Evolutionary conservation across 2,329 filamentous ascomycete genomes (phyloP).

Genomic region (Diplocarpon rosae): DNA sequence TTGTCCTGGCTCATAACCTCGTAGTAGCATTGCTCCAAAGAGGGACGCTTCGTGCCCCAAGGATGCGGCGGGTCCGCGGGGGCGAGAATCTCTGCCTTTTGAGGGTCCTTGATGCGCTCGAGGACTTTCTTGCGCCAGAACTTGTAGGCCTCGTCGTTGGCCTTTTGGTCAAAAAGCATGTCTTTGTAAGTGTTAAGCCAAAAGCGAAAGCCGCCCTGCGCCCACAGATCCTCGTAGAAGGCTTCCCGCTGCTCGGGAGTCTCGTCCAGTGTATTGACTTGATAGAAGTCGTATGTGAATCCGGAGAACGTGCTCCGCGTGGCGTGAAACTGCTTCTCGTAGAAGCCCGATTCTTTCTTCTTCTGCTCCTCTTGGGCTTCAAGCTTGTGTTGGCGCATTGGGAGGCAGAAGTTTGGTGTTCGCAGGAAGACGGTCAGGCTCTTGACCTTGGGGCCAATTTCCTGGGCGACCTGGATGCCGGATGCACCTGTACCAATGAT

Average conservation of each 20-base stretch:
- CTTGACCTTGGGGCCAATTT: constrained; percentile 29
- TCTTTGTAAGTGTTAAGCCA: constrained; percentile 38
- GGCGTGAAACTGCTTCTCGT: constrained; percentile 33
- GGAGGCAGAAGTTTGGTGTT: constrained; percentile 46
- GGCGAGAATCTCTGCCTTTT: constrained; percentile 34
- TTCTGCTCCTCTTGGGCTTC: constrained; percentile 33
- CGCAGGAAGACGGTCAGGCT: constrained; percentile 41
- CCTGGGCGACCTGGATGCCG: constrained; percentile 21
- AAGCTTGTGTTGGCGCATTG: constrained; percentile 41
- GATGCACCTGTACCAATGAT: constrained; percentile 38
- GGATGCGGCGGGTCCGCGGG: constrained; percentile 34
- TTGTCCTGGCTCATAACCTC: constrained; percentile 36
- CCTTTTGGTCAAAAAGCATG: constrained; percentile 30
- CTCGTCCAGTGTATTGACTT: constrained; percentile 35
- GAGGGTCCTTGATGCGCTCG: constrained; percentile 34
- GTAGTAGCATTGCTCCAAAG: constrained; percentile 38
- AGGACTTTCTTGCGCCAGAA: constrained; percentile 38
- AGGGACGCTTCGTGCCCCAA: constrained; percentile 36
- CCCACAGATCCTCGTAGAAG: constrained; percentile 35
- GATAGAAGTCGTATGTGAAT: constrained; percentile 38
- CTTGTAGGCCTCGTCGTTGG: constrained; percentile 35
- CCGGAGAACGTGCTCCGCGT: constrained; percentile 38
- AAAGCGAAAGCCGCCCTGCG: constrained; percentile 36
- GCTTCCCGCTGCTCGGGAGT: constrained; percentile 33
- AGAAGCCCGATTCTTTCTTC: constrained; percentile 29